Percentiles rank a stretch among this genome's conserved stretches.
phyloP scores from a whole-genome alignment of 257 asterid genomes.

The Solanum peruvianum region DNA sequence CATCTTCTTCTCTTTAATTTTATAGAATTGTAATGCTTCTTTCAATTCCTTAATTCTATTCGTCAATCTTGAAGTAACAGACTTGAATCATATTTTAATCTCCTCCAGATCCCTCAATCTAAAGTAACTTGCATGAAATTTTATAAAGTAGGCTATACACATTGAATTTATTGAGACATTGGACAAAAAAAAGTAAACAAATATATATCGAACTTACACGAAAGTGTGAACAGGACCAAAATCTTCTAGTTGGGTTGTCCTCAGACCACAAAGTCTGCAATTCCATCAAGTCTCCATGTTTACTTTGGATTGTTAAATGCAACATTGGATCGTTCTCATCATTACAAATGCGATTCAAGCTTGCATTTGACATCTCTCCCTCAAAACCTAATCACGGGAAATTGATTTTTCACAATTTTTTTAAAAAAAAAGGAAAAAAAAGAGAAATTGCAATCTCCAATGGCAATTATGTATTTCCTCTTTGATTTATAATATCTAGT shows the following conservation, averaged over 20 bases:
- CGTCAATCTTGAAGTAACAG: neutral
- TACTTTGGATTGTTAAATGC: neutral
- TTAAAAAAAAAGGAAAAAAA: no score
- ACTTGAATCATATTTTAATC: neutral
- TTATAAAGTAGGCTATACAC: neutral
- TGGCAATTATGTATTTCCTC: no score
- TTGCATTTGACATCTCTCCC: neutral
- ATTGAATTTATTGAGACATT: neutral
- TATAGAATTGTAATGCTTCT: neutral
- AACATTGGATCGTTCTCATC: neutral
- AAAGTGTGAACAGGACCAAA: neutral
- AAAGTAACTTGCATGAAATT: neutral
- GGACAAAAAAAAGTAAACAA: neutral
- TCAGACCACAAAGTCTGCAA: neutral
- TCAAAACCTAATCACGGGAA: neutral
- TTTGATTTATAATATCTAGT: no score
- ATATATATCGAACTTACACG: neutral
- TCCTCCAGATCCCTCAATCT: neutral
- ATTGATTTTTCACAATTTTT: neutral
- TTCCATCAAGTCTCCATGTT: neutral
- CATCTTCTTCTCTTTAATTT: neutral
- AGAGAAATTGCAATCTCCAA: neutral
- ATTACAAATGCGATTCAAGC: neutral
- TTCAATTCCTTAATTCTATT: neutral
- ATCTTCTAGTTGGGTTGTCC: neutral